Evolutionary conservation across 2,329 filamentous ascomycete species (phyloP).

Genomic region (Monilinia aucupariae): DNA sequence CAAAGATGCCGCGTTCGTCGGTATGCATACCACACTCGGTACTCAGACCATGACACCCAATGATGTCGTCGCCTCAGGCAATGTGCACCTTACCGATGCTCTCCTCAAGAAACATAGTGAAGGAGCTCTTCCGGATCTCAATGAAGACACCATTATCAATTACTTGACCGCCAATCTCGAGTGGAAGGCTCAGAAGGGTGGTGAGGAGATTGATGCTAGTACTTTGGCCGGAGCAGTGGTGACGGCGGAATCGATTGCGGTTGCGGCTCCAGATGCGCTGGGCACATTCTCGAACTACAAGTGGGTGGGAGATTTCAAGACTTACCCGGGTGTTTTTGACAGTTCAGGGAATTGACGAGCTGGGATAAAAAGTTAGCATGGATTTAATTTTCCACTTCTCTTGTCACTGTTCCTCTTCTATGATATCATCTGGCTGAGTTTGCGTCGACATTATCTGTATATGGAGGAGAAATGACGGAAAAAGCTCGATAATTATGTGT

Average conservation of each 20-base stretch:
- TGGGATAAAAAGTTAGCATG: neutral
- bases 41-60: neutral
- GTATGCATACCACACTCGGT: constrained; percentile 13
- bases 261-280: neutral
- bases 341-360: neutral
- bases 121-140: constrained; percentile 27
- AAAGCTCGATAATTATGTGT: neutral
- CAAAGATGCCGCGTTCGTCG: constrained; percentile 7
- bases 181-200: constrained; percentile 21
- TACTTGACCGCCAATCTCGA: constrained; percentile 29
- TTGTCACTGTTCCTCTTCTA: neutral
- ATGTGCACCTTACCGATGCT: constrained; percentile 36
- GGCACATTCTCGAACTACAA: constrained; percentile 12
- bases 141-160: constrained; percentile 28
- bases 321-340: constrained; percentile 2
- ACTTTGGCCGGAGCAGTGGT: neutral
- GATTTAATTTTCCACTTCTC: neutral
- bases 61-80: constrained; percentile 35
- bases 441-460: neutral
- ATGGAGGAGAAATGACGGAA: neutral
- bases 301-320: constrained; percentile 15
- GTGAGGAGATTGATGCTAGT: constrained; percentile 2
- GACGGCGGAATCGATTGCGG: constrained; percentile 7
- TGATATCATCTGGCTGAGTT: neutral
- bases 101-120: constrained; percentile 31